Evolutionary conservation across 257 asterid genomes (phyloP), one percentile per base, ranked within the genome.

Genomic region (Handroanthus guayacan): DNA sequence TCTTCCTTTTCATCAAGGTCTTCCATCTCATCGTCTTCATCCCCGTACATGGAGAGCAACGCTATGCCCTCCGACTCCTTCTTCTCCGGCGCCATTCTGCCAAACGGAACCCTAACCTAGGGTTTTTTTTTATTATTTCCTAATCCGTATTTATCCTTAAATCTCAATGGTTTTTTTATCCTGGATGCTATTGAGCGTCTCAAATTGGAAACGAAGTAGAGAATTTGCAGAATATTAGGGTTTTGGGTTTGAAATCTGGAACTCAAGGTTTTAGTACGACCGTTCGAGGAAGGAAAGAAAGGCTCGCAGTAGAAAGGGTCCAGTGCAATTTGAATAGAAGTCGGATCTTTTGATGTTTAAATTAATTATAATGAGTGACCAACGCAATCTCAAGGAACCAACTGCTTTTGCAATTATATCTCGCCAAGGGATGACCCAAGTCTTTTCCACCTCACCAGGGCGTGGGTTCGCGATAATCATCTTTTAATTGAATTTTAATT

Each of bases 61-160:
- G 97, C 96, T 47, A 94, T 94, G 64, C 98, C 98, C 82, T 91
- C 97, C 0, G 98, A 87, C 45, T 91, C 91, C 61, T 84, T 90
- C 89, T 92, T 92, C 80, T 77, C 86, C 6, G 97, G 81, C 25
- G 91, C 84, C 97, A 94, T 94, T 71, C 57, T 41, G 16, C 70
- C 65, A 62, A 72, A 64, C 45, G 55, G 58, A 73, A 50, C 67
- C 71, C 75, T 25, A 71, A 79, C 36, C 16, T 62, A 70, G 81
- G 78, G 67, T 39, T 57, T 37, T 36, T 37, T 41, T n/a, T 10
- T 8, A 2, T 2, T 8, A 3, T 7, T 7, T 17, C 68, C 75
- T 57, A 41, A 45, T 9, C 58, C 14, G 3, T 12, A 12, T 16
- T 61, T 9, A 9, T 6, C 36, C 20, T 44, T 37, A 4, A 41